Evolutionary conservation across 768 basidiomycete species (phyloP), one percentile per base, ranked within the genome.

Genomic region (Lepiota venenata): DNA sequence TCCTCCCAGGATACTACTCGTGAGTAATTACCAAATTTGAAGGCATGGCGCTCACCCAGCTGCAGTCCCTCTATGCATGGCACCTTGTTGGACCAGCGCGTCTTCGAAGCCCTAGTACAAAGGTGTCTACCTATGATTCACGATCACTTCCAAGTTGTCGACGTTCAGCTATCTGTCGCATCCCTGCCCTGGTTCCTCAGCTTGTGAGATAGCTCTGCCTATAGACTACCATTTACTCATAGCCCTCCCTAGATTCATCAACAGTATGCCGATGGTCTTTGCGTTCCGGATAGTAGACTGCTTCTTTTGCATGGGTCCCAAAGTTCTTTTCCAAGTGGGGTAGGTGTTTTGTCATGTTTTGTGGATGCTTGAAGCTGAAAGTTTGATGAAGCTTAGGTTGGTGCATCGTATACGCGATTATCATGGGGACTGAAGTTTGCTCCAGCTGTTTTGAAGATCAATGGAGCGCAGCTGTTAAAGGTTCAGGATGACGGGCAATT

Each of bases 251-350:
- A 88, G 91, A 64, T 93, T 82, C 64, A 93, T 93, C 66, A 93
- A 93, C 70, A 91, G 88, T 65, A 93, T 94, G 91, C 91, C 94
- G 1, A 88, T 98, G 83, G 85, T 99, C 39, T 99, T 98, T 64
- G 96, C 96, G 0, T 99, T 97, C 76, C 84, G 97, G 29, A 91
- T 97, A 64, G 93, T 95, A 2, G 95, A 98, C 66, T 98, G 95
- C 67, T 95, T 98, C 75, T 88, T 98, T 73, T 94, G 93, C 61
- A 98, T 99, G 96, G 97, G 97, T 0, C 93, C 95, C 0, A 98
- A 96, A 63, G 97, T 99, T 1, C 73, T 99, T 39, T 99, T 99
- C 76, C 97, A 99, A 82, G 92, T 99, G 50, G 96, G 94, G 92
- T 94, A 67, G 69, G 88, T 72, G 21, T 35, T 63, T 48, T 42